Evolutionary conservation across 371 early-diverging fungal genomes (phyloP).

Genomic region (Chytridiales sp.): DNA sequence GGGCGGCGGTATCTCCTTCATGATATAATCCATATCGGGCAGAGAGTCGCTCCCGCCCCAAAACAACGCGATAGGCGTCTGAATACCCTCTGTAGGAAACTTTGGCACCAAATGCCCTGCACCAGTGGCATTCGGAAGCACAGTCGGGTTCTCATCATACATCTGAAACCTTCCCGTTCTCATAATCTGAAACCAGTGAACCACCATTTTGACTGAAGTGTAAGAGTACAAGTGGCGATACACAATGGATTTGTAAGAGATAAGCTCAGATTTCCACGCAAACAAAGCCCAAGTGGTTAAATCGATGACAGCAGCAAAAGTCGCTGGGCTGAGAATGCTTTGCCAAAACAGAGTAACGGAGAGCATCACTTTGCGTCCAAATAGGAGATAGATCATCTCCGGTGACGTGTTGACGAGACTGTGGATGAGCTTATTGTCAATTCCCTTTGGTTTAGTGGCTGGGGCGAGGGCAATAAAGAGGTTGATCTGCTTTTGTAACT

Average conservation of each 20-base stretch:
- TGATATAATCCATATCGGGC: slow-evolving; percentile 63
- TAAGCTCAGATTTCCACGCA: slow-evolving; percentile 77
- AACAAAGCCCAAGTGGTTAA: slow-evolving; percentile 72
- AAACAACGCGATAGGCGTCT: slow-evolving; percentile 83
- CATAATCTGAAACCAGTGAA: slow-evolving; percentile 50
- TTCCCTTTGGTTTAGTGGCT: slow-evolving; percentile 79
- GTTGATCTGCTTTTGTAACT: slow-evolving; percentile 67
- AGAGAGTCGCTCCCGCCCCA: slow-evolving; percentile 87
- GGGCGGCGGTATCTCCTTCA: slow-evolving; percentile 32
- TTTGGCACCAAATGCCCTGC: slow-evolving; percentile 43
- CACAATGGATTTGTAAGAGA: slow-evolving; percentile 76
- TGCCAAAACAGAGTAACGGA: slow-evolving; percentile 87
- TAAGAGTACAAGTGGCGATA: slow-evolving; percentile 89
- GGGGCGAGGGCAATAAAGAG: slow-evolving; percentile 91
- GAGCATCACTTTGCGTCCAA: slow-evolving; percentile 83
- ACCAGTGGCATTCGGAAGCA: slow-evolving; percentile 29
- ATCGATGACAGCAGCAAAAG: slow-evolving; percentile 81
- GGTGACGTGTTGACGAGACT: slow-evolving; percentile 85
- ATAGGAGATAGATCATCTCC: slow-evolving; percentile 84
- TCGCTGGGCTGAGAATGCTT: slow-evolving; percentile 64
- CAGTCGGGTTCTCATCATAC: slow-evolving; percentile 75
- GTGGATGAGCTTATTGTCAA: slow-evolving; percentile 78
- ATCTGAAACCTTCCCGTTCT: slow-evolving; percentile 83
- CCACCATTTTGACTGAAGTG: slow-evolving; percentile 87
- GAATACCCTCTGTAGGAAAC: slow-evolving; percentile 81